Evolutionary conservation across 441 rosid genomes (phyloP).

Genomic region (Biscutella auriculata): DNA sequence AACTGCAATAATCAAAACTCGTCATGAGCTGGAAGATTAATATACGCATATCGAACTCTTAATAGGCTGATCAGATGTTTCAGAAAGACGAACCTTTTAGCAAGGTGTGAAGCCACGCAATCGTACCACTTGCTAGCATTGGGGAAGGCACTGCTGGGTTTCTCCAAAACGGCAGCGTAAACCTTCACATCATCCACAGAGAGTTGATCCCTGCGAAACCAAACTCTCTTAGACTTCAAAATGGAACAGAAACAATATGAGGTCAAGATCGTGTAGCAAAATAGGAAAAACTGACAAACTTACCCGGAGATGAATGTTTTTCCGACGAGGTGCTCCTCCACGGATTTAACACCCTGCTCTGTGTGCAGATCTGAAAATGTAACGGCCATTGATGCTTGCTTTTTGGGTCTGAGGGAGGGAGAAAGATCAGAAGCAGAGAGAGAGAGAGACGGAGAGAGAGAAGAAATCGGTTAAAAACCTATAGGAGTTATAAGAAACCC

Average conservation of each 20-base stretch:
- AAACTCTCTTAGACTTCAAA: neutral
- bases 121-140: slow-evolving; percentile 74
- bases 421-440: neutral
- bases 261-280: neutral
- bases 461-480: slow-evolving; percentile 6
- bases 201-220: slow-evolving; percentile 26
- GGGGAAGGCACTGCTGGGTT: slow-evolving; percentile 55
- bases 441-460: neutral
- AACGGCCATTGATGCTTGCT: slow-evolving; percentile 34
- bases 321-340: slow-evolving; percentile 41
- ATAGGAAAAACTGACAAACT: neutral
- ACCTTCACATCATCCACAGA: slow-evolving; percentile 77
- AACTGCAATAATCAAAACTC: slow-evolving; percentile 27
- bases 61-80: neutral
- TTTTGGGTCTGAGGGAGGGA: neutral
- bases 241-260: neutral
- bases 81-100: slow-evolving; percentile 42
- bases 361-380: slow-evolving; percentile 57
- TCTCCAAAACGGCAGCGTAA: slow-evolving; percentile 52
- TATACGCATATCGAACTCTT: neutral
- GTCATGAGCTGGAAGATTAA: neutral
- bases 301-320: slow-evolving; percentile 53
- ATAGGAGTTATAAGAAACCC: slow-evolving; percentile 12
- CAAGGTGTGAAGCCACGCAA: slow-evolving; percentile 46
- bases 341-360: slow-evolving; percentile 43